These are phyloP conservation scores for Arabidopsis hybrid DNA, from an alignment of 441 rosid species.

Conservation along the genomic window DNA sequence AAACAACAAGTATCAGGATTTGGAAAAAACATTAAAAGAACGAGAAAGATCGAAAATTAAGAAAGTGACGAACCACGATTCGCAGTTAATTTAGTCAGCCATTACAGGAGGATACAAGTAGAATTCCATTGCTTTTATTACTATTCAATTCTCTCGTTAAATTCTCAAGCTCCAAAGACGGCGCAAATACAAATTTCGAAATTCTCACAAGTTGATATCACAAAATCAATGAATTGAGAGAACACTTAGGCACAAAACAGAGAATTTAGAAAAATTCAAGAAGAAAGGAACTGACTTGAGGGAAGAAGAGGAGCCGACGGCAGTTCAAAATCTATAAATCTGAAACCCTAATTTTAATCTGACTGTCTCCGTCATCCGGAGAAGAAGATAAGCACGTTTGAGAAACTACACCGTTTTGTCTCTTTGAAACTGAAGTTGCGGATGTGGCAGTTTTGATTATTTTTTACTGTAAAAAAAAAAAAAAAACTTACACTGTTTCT, in stretches of 20 bases:
- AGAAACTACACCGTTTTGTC: slow-evolving; percentile 25
- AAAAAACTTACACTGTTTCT: too few species aligned
- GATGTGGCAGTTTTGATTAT: too few species aligned
- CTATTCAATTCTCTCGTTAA: slow-evolving; percentile 24
- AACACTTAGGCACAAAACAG: neutral
- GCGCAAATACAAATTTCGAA: neutral
- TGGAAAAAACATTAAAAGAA: neutral
- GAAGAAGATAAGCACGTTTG: slow-evolving; percentile 7
- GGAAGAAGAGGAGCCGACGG: slow-evolving; percentile 56
- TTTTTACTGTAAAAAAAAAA: too few species aligned
- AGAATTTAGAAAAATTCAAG: neutral
- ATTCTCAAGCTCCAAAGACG: slow-evolving; percentile 1
- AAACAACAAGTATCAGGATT: slow-evolving; percentile 37
- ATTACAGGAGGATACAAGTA: slow-evolving; percentile 76
- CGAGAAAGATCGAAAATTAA: slow-evolving; percentile 18
- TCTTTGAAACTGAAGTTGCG: too few species aligned
- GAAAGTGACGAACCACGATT: slow-evolving; percentile 70
- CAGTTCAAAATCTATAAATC: slow-evolving; percentile 44
- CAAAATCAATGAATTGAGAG: neutral
- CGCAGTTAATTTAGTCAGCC: slow-evolving; percentile 94
- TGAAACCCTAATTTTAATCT: slow-evolving; percentile 40
- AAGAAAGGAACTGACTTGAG: slow-evolving; percentile 57
- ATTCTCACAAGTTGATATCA: slow-evolving; percentile 1
- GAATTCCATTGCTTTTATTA: slow-evolving; percentile 69
- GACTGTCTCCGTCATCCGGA: slow-evolving; percentile 26